Percentiles rank a stretch among this genome's conserved stretches.
Conservation (phyloP, 2,329 filamentous ascomycete species). For the Exophiala spinifera region DNA sequence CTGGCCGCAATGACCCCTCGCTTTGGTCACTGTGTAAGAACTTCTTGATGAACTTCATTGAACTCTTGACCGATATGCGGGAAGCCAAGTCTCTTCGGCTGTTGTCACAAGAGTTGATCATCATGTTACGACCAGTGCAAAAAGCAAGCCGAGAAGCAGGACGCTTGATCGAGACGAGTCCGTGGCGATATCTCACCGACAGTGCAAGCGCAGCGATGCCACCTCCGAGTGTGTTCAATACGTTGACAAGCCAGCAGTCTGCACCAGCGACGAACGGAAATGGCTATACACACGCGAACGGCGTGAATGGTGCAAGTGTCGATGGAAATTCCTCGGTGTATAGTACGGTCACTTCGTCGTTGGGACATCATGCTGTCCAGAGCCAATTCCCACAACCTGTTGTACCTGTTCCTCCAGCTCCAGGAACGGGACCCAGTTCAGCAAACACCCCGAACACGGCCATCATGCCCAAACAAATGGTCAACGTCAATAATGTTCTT, state of each 20-base stretch:
- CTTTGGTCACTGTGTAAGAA: constrained; percentile 69
- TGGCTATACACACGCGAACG: constrained; percentile 7
- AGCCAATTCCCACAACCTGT: constrained; percentile 23
- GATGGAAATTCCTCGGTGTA: constrained; percentile 13
- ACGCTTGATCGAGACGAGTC: constrained; percentile 65
- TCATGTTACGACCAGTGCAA: constrained; percentile 75
- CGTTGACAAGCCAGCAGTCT: constrained; percentile 4
- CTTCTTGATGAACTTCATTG: constrained; percentile 49
- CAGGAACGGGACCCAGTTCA: constrained; percentile 14
- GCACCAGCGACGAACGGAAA: not conserved
- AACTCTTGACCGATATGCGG: constrained; percentile 47
- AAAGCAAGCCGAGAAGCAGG: constrained; percentile 77
- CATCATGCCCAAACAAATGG: constrained; percentile 26
- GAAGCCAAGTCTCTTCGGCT: constrained; percentile 47
- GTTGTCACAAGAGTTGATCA: constrained; percentile 64
- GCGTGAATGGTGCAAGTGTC: constrained; percentile 23
- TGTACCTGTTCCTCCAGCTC: constrained; percentile 15
- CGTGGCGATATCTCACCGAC: constrained; percentile 57
- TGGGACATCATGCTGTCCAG: constrained; percentile 7
- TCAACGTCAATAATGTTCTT: constrained; percentile 28
- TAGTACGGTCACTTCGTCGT: not conserved
- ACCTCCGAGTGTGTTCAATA: constrained; percentile 22
- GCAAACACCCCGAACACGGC: constrained; percentile 28
- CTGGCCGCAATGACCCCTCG: constrained; percentile 51
- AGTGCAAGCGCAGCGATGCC: constrained; percentile 33